Evolutionary conservation across 768 basidiomycete species (phyloP).

Genomic region (Chlorophyllum brunneum): DNA sequence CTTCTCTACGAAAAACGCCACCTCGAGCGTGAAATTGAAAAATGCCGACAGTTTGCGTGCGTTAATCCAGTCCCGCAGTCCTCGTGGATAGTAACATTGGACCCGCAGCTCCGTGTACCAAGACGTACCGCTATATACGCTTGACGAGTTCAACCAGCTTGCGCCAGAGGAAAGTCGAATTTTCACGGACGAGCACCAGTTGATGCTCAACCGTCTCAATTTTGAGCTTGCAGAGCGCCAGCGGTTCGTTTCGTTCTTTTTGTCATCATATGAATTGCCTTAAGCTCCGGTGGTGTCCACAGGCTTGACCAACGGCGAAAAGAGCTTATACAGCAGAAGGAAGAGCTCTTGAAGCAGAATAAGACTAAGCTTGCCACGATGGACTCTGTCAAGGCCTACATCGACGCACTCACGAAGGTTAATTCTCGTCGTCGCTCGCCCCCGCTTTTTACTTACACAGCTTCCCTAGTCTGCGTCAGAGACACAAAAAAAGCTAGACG

Average conservation of each 20-base stretch:
- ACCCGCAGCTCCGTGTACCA: constrained; percentile 76
- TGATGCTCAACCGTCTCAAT: constrained; percentile 83
- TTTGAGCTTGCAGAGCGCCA: constrained; percentile 89
- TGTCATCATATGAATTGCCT: background rate
- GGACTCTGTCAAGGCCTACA: constrained; percentile 76
- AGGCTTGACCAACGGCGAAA: constrained; percentile 72
- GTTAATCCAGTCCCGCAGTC: constrained; percentile 24
- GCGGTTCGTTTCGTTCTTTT: constrained; percentile 45
- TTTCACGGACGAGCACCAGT: constrained; percentile 68
- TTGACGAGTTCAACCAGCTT: constrained; percentile 63
- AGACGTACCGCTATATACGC: constrained; percentile 70
- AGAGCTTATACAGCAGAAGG: constrained; percentile 66
- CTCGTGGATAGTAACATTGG: background rate
- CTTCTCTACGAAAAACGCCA: constrained; percentile 86
- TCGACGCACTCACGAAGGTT: constrained; percentile 76
- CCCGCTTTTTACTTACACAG: constrained; percentile 10
- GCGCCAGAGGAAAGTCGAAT: constrained; percentile 70
- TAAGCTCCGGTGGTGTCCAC: background rate
- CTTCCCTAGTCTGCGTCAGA: constrained; percentile 58
- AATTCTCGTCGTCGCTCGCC: constrained; percentile 6
- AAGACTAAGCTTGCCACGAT: constrained; percentile 67
- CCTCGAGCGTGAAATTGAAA: constrained; percentile 87
- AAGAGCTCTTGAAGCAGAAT: constrained; percentile 77
- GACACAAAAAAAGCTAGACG: constrained; percentile 72
- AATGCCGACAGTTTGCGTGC: constrained; percentile 89